phyloP scores from a whole-genome alignment of 2,329 filamentous ascomycete genomes.

The Claviceps purpurea region DNA sequence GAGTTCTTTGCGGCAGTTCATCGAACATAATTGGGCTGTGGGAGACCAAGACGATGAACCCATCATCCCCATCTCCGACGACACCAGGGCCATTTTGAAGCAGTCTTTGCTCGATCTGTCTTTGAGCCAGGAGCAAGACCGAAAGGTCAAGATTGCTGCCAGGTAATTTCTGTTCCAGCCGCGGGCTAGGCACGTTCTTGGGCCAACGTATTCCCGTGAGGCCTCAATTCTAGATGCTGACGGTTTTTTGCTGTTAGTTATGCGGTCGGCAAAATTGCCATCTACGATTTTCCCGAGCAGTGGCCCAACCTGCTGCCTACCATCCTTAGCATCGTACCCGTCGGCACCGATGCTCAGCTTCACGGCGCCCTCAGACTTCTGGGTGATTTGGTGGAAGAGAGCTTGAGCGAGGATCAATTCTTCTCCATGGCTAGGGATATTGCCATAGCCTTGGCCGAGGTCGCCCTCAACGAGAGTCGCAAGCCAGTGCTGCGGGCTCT shows the following conservation, averaged over 20 bases:
- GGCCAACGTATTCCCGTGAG: not conserved
- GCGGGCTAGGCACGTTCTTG: not conserved
- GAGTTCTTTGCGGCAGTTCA: slow-evolving; percentile 66
- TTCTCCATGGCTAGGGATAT: slow-evolving; percentile 80
- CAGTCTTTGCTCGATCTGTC: slow-evolving; percentile 64
- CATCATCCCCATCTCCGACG: slow-evolving; percentile 55
- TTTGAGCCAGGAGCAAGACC: slow-evolving; percentile 58
- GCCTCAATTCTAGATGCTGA: not conserved
- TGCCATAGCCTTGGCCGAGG: slow-evolving; percentile 68
- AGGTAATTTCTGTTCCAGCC: slow-evolving; percentile 39
- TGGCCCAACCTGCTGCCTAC: slow-evolving; percentile 84
- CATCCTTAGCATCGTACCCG: slow-evolving; percentile 63
- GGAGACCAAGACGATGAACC: slow-evolving; percentile 53
- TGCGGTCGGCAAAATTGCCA: slow-evolving; percentile 85
- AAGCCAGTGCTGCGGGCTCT: slow-evolving; percentile 68
- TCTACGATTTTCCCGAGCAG: slow-evolving; percentile 81
- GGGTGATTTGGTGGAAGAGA: slow-evolving; percentile 81
- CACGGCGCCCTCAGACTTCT: slow-evolving; percentile 85
- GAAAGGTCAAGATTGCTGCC: slow-evolving; percentile 79
- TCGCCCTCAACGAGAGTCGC: slow-evolving; percentile 62
- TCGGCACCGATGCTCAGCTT: slow-evolving; percentile 63
- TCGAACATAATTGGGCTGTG: slow-evolving; percentile 71
- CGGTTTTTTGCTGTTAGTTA: slow-evolving; percentile 28
- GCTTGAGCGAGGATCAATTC: slow-evolving; percentile 88
- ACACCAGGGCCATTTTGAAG: slow-evolving; percentile 60